Conservation (phyloP, 371 early-diverging fungal species). For the Mortierella sp. region DNA sequence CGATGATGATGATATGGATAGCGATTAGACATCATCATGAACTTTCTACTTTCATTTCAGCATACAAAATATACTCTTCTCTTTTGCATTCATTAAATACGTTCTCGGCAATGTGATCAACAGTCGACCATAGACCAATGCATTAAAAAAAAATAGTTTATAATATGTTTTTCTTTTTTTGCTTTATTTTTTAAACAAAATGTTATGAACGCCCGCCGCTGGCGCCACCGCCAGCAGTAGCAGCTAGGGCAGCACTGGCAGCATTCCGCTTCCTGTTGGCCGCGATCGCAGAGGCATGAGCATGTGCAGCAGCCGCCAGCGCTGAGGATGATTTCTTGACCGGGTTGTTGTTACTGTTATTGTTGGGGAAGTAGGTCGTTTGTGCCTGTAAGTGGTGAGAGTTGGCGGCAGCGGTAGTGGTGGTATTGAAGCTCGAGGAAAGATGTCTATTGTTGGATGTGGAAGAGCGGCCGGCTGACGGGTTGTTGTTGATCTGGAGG, state of each 20-base stretch:
- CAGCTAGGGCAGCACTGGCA: not conserved
- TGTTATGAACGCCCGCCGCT: not conserved
- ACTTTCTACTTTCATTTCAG: not conserved
- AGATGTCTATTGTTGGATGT: conserved; percentile 6
- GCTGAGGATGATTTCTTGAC: conserved; percentile 26
- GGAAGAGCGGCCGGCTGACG: not conserved
- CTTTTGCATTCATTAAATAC: not conserved
- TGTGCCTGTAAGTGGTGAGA: conserved; percentile 1
- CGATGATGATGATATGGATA: conserved; percentile 51
- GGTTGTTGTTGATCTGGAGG: not conserved
- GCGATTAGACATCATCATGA: conserved; percentile 21
- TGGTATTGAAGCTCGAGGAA: not conserved
- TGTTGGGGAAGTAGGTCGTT: not conserved
- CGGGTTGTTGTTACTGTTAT: not conserved
- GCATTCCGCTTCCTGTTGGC: conserved; percentile 37
- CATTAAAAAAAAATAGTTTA: not conserved
- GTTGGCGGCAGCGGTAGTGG: not conserved
- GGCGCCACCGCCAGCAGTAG: conserved; percentile 8
- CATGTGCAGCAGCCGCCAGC: conserved; percentile 31
- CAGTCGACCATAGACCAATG: too few species aligned
- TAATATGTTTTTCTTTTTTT: too few species aligned
- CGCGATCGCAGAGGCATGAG: conserved; percentile 39
- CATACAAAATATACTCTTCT: not conserved
- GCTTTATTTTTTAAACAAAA: not conserved
- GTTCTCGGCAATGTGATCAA: too few species aligned